Conservation (phyloP, 208 protist genomes). For the Willaertia magna region DNA sequence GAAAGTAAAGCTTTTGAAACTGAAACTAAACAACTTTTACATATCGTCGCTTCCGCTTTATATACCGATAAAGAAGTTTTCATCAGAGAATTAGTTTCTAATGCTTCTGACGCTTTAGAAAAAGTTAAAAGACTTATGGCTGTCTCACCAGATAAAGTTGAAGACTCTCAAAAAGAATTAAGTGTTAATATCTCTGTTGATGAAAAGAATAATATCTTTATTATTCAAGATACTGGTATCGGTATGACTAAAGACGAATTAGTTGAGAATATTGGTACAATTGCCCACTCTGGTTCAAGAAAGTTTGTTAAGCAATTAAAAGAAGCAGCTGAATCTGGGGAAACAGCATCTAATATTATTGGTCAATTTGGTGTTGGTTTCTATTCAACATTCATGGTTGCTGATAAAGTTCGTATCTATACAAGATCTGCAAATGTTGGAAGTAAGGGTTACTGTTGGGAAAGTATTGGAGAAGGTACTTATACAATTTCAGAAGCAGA, state of each 20-base stretch:
- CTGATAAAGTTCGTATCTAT: constrained; percentile 80
- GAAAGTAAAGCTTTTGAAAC: constrained; percentile 87
- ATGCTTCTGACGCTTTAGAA: constrained; percentile 91
- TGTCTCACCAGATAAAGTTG: constrained; percentile 48
- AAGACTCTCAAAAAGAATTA: constrained; percentile 10
- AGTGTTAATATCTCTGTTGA: constrained; percentile 55
- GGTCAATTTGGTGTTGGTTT: constrained; percentile 95
- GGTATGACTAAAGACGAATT: constrained; percentile 93
- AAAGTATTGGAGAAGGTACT: constrained; percentile 72
- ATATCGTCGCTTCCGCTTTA: constrained; percentile 90
- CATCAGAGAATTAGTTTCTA: constrained; percentile 91
- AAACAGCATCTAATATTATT: constrained; percentile 33
- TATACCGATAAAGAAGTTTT: constrained; percentile 96
- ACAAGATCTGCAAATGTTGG: constrained; percentile 52
- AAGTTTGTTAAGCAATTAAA: background rate
- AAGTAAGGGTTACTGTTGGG: constrained; percentile 79
- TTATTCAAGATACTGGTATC: constrained; percentile 83
- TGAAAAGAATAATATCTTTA: constrained; percentile 69
- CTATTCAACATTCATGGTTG: constrained; percentile 90
- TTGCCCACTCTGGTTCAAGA: constrained; percentile 30
- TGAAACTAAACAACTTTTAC: constrained; percentile 91
- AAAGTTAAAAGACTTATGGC: constrained; percentile 70
- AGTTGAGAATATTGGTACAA: constrained; percentile 83
- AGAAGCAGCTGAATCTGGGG: constrained; percentile 3
- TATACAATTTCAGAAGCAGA: constrained; percentile 82